phyloP scores from a whole-genome alignment of 108 stramenopile genomes.

The Nitzschia sp. region DNA sequence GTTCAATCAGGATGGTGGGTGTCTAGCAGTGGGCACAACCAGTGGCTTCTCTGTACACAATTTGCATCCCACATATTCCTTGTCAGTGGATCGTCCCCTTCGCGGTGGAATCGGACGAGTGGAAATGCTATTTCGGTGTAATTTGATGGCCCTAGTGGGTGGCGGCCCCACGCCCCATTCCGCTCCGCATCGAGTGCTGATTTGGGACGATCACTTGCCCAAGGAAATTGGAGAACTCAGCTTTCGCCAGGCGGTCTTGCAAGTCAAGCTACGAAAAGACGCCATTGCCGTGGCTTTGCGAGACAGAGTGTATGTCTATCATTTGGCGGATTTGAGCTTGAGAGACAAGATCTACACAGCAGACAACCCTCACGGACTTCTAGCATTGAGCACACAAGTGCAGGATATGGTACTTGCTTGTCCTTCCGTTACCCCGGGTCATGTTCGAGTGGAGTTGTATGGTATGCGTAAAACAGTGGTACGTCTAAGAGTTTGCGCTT shows the following conservation, averaged over 20 bases:
- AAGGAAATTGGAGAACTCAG: constrained; percentile 93
- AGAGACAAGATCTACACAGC: constrained; percentile 94
- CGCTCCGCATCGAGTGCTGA: constrained; percentile 96
- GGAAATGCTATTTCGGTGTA: constrained; percentile 99
- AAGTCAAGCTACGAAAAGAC: constrained; percentile 92
- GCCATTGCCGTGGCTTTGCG: constrained; percentile 94
- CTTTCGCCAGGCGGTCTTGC: constrained; percentile 88
- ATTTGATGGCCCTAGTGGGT: constrained; percentile 96
- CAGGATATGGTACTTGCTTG: constrained; percentile 94
- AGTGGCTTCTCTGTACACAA: constrained; percentile 96
- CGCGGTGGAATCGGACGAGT: constrained; percentile 92
- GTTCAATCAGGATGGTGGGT: constrained; percentile 92
- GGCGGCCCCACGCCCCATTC: constrained; percentile 85
- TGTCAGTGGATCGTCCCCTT: constrained; percentile 77
- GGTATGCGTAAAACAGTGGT: constrained; percentile 85
- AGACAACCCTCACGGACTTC: constrained; percentile 87
- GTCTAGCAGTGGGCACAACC: constrained; percentile 89
- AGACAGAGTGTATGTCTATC: constrained; percentile 92
- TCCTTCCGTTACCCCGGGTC: constrained; percentile 86
- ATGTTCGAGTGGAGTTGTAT: constrained; percentile 96
- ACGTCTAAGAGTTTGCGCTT: constrained; percentile 13
- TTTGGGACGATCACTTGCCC: constrained; percentile 98
- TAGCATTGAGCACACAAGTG: constrained; percentile 87
- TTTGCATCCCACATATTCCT: constrained; percentile 85
- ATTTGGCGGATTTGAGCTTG: constrained; percentile 89